Percentiles rank a stretch among this genome's conserved stretches.
phyloP scores from a whole-genome alignment of 176 grass and related monocot genomes.

The Cymbopogon citratus region DNA sequence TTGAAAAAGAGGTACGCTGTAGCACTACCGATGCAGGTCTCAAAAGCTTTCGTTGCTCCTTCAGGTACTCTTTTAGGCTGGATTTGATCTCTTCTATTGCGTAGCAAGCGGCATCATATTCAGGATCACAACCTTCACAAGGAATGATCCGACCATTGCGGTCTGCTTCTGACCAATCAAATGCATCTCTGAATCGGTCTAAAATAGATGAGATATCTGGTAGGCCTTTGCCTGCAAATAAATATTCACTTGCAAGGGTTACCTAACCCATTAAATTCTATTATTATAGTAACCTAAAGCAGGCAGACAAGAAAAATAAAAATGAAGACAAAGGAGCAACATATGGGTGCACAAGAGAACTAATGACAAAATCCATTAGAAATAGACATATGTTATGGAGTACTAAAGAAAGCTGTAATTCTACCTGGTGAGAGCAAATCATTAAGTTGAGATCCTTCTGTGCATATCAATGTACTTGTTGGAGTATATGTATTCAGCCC shows the following conservation, averaged over 20 bases:
- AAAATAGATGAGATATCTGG: slow-evolving; percentile 59
- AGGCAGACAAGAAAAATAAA: slow-evolving; percentile 7
- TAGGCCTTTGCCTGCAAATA: slow-evolving; percentile 70
- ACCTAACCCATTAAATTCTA: slow-evolving; percentile 13
- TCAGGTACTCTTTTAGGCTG: slow-evolving; percentile 60
- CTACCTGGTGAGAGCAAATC: slow-evolving; percentile 82
- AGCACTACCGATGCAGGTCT: slow-evolving; percentile 49
- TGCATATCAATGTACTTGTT: slow-evolving; percentile 23
- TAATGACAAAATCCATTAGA: not conserved
- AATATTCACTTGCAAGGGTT: slow-evolving; percentile 21
- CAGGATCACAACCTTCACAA: slow-evolving; percentile 70
- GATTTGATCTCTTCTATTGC: slow-evolving; percentile 65
- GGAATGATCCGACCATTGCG: slow-evolving; percentile 74
- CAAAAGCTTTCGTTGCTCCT: slow-evolving; percentile 70
- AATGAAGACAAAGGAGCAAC: slow-evolving; percentile 18
- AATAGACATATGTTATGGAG: not conserved
- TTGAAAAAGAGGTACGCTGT: not conserved
- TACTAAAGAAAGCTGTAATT: slow-evolving; percentile 18
- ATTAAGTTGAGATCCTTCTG: slow-evolving; percentile 60
- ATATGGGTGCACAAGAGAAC: not conserved
- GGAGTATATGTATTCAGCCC: no score
- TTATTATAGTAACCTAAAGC: slow-evolving; percentile 12
- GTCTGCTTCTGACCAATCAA: slow-evolving; percentile 99
- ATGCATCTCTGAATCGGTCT: slow-evolving; percentile 77
- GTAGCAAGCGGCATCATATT: slow-evolving; percentile 61